These are phyloP conservation scores for Aspergillus awamori DNA, from an alignment of 2,329 filamentous ascomycete species.

Conservation along the genomic window DNA sequence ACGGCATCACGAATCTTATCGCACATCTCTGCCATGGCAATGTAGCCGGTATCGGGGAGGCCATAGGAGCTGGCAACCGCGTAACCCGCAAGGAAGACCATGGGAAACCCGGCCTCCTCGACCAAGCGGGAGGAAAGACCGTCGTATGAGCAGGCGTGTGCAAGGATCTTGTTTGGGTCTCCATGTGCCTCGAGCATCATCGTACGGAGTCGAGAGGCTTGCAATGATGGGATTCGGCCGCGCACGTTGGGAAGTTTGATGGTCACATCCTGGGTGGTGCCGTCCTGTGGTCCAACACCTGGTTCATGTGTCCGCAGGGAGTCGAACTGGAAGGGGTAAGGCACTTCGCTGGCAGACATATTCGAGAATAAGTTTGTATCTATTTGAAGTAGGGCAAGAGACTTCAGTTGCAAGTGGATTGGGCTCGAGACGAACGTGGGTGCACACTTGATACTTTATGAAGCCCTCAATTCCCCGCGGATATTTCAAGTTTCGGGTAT, in stretches of 20 bases:
- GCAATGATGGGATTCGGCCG: conserved; percentile 42
- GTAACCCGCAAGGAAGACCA: conserved; percentile 50
- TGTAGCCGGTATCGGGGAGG: conserved; percentile 54
- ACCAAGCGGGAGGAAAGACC: conserved; percentile 48
- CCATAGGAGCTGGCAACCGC: conserved; percentile 46
- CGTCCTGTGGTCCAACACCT: neutral
- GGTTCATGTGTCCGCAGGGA: neutral
- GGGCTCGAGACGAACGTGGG: too few relatives aligned
- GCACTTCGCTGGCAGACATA: neutral
- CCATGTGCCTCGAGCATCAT: conserved; percentile 40
- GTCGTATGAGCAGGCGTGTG: conserved; percentile 49
- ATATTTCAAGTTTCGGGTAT: neutral
- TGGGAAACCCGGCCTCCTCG: conserved; percentile 51
- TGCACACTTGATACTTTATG: too few relatives aligned
- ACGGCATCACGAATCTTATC: conserved; percentile 49
- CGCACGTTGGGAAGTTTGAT: conserved; percentile 32
- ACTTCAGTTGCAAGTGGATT: too few relatives aligned
- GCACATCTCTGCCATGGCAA: conserved; percentile 52
- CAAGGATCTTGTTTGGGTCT: conserved; percentile 49
- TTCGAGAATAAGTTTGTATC: neutral
- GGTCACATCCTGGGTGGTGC: neutral
- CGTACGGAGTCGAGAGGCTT: conserved; percentile 39
- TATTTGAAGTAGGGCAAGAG: too few relatives aligned
- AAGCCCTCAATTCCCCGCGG: neutral
- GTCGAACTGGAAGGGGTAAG: neutral